Base-by-base conservation (phyloP, 306 rosid genomes). In the Arachis stenosperma region DNA sequence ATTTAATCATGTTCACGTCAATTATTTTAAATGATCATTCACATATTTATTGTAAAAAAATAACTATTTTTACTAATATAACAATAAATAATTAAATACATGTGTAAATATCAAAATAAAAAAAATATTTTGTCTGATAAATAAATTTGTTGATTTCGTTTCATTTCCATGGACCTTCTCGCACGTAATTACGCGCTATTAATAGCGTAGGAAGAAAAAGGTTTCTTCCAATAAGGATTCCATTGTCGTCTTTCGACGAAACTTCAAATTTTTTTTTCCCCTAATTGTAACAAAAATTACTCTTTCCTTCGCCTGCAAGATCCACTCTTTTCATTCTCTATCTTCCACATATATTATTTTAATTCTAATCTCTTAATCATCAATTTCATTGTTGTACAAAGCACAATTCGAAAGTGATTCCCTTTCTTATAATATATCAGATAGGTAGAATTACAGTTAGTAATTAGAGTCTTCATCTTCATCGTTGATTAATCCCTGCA, bases 171-270 rank as follows among this genome's bases (percentile, higher is more conserved):
- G 65, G n/a, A 6, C n/a, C 60, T 59, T 66, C 75, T 51, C 83
- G 2, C n/a, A 65, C 11, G 29, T 27, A 61, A 72, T 72, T 2
- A 46, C 61, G 9, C 11, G 72, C 22, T 67, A 12, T 13, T 12
- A 9, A 1, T 22, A 5, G 61, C 70, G 71, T 55, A 9, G 12
- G n/a, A 0, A 33, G 14, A 53, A 53, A 70, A 75, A 71, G 74
- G 76, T 55, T 41, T 56, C 29, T 61, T 71, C 6, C 3, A 7
- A 6, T 43, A 39, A 39, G 54, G 76, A 54, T 52, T 39, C 51
- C 41, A 9, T 61, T 75, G 73, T 82, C 79, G 72, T 44, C 59
- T 68, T 79, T 77, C 78, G 41, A 37, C 17, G 83, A 69, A 82
- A 52, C 5, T 78, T 74, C 83, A 73, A 60, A 44, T 3, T 12